phyloP scores from a whole-genome alignment of 495 filamentous ascomycete species.

The Penicillium argentinense region DNA sequence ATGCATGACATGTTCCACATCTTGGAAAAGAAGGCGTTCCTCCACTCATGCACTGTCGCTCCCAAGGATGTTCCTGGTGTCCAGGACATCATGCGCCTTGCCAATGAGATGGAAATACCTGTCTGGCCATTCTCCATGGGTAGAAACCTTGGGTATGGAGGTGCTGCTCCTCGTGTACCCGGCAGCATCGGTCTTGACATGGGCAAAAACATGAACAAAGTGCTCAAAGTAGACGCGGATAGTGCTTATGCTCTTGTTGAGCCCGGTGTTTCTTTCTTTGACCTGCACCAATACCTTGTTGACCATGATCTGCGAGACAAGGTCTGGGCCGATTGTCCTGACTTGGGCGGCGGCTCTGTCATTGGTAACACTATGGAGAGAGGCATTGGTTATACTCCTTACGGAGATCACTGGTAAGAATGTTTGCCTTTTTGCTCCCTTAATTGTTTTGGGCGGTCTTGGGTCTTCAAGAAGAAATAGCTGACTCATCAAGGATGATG shows the following conservation, averaged over 20 bases:
- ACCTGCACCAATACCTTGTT: slow-evolving; percentile 52
- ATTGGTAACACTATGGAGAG: slow-evolving; percentile 58
- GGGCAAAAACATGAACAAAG: slow-evolving; percentile 53
- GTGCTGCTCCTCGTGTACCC: slow-evolving; percentile 53
- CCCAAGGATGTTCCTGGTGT: slow-evolving; percentile 46
- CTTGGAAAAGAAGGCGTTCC: slow-evolving; percentile 50
- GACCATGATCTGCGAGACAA: slow-evolving; percentile 33
- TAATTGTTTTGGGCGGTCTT: no score
- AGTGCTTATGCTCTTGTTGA: slow-evolving; percentile 55
- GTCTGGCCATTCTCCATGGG: slow-evolving; percentile 57
- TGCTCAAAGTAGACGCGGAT: slow-evolving; percentile 54
- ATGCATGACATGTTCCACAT: slow-evolving; percentile 56
- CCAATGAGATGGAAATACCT: slow-evolving; percentile 50
- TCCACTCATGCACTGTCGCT: slow-evolving; percentile 51
- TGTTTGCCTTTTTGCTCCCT: slow-evolving; percentile 17
- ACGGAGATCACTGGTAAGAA: slow-evolving; percentile 27
- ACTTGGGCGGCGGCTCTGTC: slow-evolving; percentile 57
- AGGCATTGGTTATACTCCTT: slow-evolving; percentile 57
- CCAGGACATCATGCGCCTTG: slow-evolving; percentile 43
- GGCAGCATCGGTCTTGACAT: slow-evolving; percentile 56
- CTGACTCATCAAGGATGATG: no score
- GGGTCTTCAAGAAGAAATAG: no score
- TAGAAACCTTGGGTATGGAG: slow-evolving; percentile 50
- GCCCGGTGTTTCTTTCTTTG: slow-evolving; percentile 58
- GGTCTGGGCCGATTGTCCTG: slow-evolving; percentile 39